Conservation (phyloP, 148 eudicot species). For the Heliosperma pusillum region DNA sequence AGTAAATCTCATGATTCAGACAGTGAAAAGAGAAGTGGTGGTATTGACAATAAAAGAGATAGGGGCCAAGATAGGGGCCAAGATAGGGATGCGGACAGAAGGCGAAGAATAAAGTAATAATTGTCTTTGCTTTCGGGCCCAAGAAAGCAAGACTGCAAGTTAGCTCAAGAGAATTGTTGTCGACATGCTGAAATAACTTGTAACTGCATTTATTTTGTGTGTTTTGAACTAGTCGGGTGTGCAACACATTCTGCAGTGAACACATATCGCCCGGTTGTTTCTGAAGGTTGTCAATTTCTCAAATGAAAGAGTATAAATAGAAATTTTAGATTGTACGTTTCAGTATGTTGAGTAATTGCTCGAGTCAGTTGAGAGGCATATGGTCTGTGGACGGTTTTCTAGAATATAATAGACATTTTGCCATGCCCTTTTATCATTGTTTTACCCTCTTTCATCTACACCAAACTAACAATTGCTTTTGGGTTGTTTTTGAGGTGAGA, state of each 20-base stretch:
- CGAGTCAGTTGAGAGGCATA: too few relatives aligned
- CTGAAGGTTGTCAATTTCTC: not conserved
- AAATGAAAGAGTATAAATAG: not conserved
- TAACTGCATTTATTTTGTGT: not conserved
- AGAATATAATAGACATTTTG: too few relatives aligned
- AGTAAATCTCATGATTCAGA: constrained; percentile 11
- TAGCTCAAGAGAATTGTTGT: too few relatives aligned
- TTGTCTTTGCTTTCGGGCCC: not conserved
- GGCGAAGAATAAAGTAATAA: constrained; percentile 49
- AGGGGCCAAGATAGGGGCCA: constrained; percentile 43
- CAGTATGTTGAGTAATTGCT: not conserved
- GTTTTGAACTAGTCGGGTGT: not conserved
- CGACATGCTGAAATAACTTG: not conserved
- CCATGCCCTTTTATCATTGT: too few relatives aligned
- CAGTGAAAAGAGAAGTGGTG: constrained; percentile 49
- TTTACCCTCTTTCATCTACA: too few relatives aligned
- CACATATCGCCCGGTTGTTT: not conserved
- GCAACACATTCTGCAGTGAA: not conserved
- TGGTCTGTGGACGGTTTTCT: too few relatives aligned
- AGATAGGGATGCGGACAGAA: constrained; percentile 60
- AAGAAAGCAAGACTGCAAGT: not conserved
- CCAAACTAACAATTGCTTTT: too few relatives aligned
- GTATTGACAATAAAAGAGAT: constrained; percentile 47
- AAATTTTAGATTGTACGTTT: not conserved
- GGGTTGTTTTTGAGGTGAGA: too few relatives aligned